These are phyloP conservation scores for Gaeumannomyces tritici DNA, from an alignment of 2,329 filamentous ascomycete species.

Conservation along the genomic window DNA sequence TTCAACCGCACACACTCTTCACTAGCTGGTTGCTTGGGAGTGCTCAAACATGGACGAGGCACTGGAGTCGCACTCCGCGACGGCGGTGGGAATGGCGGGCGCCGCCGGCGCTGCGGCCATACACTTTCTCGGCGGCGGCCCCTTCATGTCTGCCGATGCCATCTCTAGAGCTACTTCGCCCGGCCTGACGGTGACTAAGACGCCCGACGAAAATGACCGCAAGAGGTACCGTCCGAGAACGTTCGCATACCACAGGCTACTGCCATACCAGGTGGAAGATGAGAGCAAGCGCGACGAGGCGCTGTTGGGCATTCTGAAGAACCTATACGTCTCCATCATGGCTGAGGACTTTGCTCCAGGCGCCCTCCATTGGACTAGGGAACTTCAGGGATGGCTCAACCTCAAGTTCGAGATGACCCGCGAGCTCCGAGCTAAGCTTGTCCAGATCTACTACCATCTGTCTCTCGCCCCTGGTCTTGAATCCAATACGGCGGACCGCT, in stretches of 20 bases:
- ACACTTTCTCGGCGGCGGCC: conserved; percentile 24
- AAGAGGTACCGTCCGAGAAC: conserved; percentile 75
- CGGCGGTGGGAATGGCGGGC: conserved; percentile 23
- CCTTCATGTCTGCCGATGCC: conserved; percentile 46
- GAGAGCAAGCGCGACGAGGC: conserved; percentile 68
- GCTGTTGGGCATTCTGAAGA: conserved; percentile 79
- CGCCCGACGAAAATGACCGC: conserved; percentile 39
- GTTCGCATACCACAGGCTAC: conserved; percentile 82
- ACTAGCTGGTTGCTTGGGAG: neutral
- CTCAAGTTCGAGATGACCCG: conserved; percentile 96
- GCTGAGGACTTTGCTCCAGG: conserved; percentile 91
- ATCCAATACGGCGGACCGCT: conserved; percentile 71
- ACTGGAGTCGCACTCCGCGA: conserved; percentile 11
- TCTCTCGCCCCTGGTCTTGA: conserved; percentile 85
- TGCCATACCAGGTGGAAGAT: conserved; percentile 83
- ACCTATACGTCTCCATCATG: conserved; percentile 84
- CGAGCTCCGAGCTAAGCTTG: conserved; percentile 71
- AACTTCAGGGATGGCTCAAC: conserved; percentile 88
- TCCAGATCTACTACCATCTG: conserved; percentile 90
- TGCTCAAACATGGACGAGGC: conserved; percentile 24
- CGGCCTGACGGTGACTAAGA: conserved; percentile 47
- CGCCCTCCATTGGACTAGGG: conserved; percentile 92
- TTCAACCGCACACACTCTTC: neutral
- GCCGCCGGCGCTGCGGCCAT: conserved; percentile 24
- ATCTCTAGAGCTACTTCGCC: conserved; percentile 83